These are phyloP conservation scores for Luvunga scandens DNA, from an alignment of 345 rosid species.

Conservation along the genomic window DNA sequence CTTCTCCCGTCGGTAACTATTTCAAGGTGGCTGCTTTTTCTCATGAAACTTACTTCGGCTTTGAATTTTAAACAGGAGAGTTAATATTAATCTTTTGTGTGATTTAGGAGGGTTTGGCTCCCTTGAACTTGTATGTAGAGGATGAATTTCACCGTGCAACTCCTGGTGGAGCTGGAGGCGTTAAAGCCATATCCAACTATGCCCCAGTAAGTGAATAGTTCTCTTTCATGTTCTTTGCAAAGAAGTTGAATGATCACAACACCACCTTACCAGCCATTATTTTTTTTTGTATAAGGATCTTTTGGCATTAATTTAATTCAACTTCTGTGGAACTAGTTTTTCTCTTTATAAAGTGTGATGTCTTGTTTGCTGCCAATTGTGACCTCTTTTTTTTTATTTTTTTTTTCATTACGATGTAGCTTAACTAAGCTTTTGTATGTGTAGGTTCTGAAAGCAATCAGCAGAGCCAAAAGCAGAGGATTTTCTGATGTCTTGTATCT, in stretches of 20 bases:
- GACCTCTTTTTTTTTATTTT: too few species aligned
- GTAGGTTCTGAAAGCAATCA: constrained; percentile 66
- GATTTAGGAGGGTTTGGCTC: constrained; percentile 48
- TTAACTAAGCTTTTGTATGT: too few species aligned
- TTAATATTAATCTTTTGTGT: constrained; percentile 9
- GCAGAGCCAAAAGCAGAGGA: constrained; percentile 69
- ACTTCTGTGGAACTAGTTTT: too few species aligned
- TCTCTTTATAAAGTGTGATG: too few species aligned
- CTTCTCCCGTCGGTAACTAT: constrained; percentile 77
- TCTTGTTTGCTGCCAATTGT: too few species aligned
- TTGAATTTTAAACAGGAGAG: not conserved
- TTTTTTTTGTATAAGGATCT: too few species aligned
- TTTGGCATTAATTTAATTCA: not conserved
- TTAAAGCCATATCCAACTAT: constrained; percentile 62
- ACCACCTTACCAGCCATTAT: too few species aligned
- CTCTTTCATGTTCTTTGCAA: not conserved
- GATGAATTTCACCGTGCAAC: constrained; percentile 59
- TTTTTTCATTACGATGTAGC: too few species aligned
- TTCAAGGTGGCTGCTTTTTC: constrained; percentile 54
- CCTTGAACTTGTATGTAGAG: constrained; percentile 60
- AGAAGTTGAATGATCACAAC: not conserved
- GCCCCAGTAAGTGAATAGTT: constrained; percentile 53
- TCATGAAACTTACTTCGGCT: not conserved
- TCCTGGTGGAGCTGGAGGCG: constrained; percentile 68
- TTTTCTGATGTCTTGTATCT: constrained; percentile 85